Evolutionary conservation across 1,284 basidiomycete genomes (phyloP).

Genomic region (Trichosporon coremiiforme): DNA sequence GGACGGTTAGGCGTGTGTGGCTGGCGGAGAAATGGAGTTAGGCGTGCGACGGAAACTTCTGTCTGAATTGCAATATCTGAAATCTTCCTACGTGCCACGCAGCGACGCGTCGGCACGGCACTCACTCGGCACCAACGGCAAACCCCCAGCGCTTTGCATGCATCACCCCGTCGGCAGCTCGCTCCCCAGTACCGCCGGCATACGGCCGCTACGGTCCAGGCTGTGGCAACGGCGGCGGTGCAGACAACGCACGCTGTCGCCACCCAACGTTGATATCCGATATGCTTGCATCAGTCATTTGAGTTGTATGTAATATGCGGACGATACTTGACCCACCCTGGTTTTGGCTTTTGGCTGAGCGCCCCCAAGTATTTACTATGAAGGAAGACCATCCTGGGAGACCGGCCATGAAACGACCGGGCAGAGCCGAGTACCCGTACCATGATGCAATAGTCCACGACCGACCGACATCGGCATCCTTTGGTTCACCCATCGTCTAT

Average conservation of each 20-base stretch:
- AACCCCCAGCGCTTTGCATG: not conserved
- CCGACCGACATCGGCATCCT: not conserved
- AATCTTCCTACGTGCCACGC: constrained; percentile 5
- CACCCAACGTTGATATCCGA: not conserved
- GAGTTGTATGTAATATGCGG: not conserved
- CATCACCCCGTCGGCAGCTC: constrained; percentile 7
- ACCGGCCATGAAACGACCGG: constrained; percentile 3
- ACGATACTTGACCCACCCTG: not conserved
- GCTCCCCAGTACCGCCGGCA: not conserved
- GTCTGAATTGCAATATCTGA: not conserved
- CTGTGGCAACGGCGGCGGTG: not conserved
- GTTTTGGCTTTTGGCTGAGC: constrained; percentile 11
- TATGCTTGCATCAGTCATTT: not conserved
- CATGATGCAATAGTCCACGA: constrained; percentile 15
- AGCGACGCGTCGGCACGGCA: constrained; percentile 5
- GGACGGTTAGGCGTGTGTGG: not conserved
- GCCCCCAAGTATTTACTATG: not conserved
- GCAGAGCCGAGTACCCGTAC: not conserved
- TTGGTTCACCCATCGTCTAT: constrained; percentile 4
- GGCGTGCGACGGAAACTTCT: constrained; percentile 1
- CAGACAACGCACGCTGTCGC: not conserved
- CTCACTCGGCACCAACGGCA: not conserved
- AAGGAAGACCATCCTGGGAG: not conserved
- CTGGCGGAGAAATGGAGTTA: not conserved
- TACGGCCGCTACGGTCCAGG: not conserved